Evolutionary conservation across 805 yeast species (phyloP).

Genomic region (Candida incommunis): DNA sequence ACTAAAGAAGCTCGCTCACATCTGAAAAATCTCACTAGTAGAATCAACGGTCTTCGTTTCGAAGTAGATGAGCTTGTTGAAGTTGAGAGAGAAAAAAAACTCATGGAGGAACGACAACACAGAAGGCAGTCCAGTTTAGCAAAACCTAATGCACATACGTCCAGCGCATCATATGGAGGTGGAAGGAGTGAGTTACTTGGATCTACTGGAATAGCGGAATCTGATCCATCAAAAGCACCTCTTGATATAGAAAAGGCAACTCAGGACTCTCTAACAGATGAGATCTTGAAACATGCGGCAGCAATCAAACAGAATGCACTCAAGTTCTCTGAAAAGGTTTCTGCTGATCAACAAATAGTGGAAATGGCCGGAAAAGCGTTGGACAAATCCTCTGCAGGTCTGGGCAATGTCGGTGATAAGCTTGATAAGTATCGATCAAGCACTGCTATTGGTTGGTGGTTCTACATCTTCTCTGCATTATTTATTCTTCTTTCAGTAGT

Average conservation of each 20-base stretch:
- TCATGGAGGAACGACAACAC: neutral
- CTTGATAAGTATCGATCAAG: conserved; percentile 20
- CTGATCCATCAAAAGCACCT: neutral
- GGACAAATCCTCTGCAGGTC: conserved; percentile 19
- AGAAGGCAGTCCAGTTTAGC: neutral
- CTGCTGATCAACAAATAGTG: conserved; percentile 21
- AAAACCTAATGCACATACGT: too few relatives aligned
- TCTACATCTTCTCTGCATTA: conserved; percentile 22
- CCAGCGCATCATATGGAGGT: too few relatives aligned
- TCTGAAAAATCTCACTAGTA: neutral
- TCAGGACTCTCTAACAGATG: conserved; percentile 36
- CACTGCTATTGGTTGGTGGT: conserved; percentile 26
- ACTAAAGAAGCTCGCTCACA: neutral
- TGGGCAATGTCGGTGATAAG: conserved; percentile 22
- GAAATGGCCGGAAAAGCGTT: conserved; percentile 21
- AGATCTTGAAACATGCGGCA: conserved; percentile 34
- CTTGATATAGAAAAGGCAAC: conserved; percentile 15
- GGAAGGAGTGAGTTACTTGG: too few relatives aligned
- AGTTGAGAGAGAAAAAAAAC: neutral
- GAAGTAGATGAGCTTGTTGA: neutral
- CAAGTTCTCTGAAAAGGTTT: conserved; percentile 26
- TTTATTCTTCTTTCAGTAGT: conserved; percentile 21
- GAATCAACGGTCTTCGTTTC: neutral
- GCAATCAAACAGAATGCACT: conserved; percentile 35
- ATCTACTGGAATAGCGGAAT: neutral